Percentiles rank a stretch among this genome's conserved stretches.
Conservation (phyloP, 352 stramenopile genomes). For the Phytophthora aleatoria region DNA sequence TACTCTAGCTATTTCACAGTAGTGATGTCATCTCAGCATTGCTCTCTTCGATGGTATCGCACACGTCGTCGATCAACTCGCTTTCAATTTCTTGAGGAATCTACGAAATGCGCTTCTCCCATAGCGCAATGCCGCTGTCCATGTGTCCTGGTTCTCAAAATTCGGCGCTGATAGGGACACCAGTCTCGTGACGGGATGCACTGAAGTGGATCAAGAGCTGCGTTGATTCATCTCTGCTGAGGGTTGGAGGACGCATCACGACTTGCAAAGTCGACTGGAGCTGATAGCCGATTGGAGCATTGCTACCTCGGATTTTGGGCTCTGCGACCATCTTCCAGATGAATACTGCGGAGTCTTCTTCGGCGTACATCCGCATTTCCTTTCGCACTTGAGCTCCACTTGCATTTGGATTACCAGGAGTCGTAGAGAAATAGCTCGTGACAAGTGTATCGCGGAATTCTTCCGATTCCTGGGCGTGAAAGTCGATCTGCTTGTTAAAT, state of each 20-base stretch:
- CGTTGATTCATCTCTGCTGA: slow-evolving; percentile 7
- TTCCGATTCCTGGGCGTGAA: slow-evolving; percentile 11
- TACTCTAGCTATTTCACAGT: not conserved
- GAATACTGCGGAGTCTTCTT: slow-evolving; percentile 14
- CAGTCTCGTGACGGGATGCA: slow-evolving; percentile 7
- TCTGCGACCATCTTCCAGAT: slow-evolving; percentile 19
- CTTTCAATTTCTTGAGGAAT: slow-evolving; percentile 27
- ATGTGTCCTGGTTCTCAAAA: slow-evolving; percentile 12
- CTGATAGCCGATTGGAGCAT: slow-evolving; percentile 7
- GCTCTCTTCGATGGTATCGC: not conserved
- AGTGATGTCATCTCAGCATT: not conserved
- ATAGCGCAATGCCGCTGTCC: slow-evolving; percentile 8
- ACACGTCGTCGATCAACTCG: slow-evolving; percentile 16
- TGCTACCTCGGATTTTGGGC: slow-evolving; percentile 12
- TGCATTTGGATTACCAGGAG: not conserved
- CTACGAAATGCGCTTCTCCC: slow-evolving; percentile 4
- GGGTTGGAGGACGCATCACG: slow-evolving; percentile 1
- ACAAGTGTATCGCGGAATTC: slow-evolving; percentile 4
- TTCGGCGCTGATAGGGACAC: not conserved
- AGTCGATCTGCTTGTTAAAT: slow-evolving; percentile 8
- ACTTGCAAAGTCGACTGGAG: slow-evolving; percentile 13
- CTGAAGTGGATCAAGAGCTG: slow-evolving; percentile 13
- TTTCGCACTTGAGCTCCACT: slow-evolving; percentile 13
- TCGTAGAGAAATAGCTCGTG: slow-evolving; percentile 7
- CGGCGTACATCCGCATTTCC: slow-evolving; percentile 17